phyloP scores from a whole-genome alignment of 2,329 filamentous ascomycete species.

The Cadophora gregata region DNA sequence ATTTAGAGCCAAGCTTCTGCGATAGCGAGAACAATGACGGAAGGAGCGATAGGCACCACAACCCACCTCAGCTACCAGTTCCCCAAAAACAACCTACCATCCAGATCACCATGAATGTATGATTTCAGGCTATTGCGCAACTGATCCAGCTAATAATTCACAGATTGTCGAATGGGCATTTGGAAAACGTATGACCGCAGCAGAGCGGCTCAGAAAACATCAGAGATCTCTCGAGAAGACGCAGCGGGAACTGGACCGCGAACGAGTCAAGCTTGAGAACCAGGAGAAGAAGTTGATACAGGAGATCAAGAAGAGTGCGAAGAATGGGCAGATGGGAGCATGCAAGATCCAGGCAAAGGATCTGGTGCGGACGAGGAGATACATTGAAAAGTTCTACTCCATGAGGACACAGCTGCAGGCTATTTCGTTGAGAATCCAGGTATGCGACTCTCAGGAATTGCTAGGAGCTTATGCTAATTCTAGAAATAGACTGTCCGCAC shows the following conservation, averaged over 20 bases:
- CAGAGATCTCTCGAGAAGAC: constrained; percentile 97
- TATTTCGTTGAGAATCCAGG: constrained; percentile 93
- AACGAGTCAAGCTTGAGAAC: constrained; percentile 94
- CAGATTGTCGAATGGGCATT: constrained; percentile 99
- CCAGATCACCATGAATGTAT: constrained; percentile 58
- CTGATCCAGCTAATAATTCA: constrained; percentile 10
- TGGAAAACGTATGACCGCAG: constrained; percentile 98
- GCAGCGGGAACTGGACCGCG: constrained; percentile 92
- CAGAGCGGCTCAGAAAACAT: constrained; percentile 89
- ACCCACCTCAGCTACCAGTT: constrained; percentile 8
- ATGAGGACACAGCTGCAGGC: constrained; percentile 98
- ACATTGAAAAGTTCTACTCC: constrained; percentile 97
- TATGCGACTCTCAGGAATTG: constrained; percentile 47
- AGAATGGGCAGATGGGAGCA: constrained; percentile 98
- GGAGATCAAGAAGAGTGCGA: constrained; percentile 98
- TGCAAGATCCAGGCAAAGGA: constrained; percentile 99
- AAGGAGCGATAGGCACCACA: constrained; percentile 28
- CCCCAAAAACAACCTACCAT: background rate
- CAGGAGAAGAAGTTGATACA: constrained; percentile 96
- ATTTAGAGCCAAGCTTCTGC: constrained; percentile 8
- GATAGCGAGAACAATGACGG: constrained; percentile 26
- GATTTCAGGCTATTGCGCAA: constrained; percentile 34
- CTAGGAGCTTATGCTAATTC: constrained; percentile 5
- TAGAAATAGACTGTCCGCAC: constrained; percentile 82
- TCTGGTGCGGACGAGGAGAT: constrained; percentile 88